Evolutionary conservation across 176 grass and related monocot species (phyloP).

Genomic region (Otatea glauca): DNA sequence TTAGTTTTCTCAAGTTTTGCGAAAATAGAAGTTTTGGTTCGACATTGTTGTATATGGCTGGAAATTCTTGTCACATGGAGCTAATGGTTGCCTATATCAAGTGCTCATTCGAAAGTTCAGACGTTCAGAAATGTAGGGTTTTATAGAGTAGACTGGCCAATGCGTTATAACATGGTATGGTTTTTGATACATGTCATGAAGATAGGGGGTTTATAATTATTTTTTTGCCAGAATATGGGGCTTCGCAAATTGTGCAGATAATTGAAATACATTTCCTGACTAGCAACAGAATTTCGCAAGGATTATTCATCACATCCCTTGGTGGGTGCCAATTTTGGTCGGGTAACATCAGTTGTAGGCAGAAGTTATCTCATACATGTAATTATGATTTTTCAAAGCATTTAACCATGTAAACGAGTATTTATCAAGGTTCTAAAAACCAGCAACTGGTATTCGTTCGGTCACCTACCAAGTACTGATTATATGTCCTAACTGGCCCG

Average conservation of each 20-base stretch:
- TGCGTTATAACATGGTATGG: not conserved
- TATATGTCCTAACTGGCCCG: not conserved
- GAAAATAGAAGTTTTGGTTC: not conserved
- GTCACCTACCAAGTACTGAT: not conserved
- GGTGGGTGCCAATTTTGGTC: not conserved
- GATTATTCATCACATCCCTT: not conserved
- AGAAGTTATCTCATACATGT: not conserved
- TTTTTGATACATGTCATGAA: not conserved
- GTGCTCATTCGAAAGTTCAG: not conserved
- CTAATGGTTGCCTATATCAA: not conserved
- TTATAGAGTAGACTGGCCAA: not conserved
- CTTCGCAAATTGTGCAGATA: not conserved
- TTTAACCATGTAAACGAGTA: not conserved
- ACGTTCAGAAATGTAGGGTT: not conserved
- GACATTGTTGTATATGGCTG: not conserved
- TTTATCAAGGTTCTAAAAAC: not conserved
- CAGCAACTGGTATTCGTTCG: not conserved
- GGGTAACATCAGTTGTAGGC: not conserved
- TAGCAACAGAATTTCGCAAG: conserved; percentile 1
- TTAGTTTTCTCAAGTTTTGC: not conserved
- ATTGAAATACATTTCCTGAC: conserved; percentile 7
- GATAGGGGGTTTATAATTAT: not conserved
- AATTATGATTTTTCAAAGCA: not conserved
- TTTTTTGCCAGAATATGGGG: not conserved
- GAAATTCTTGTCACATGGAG: not conserved